A percentile compares a stretch with the other conserved stretches of the same genome.
Evolutionary conservation across 1,139 yeast species (phyloP).

Genomic region (Candida tetrigidarum): DNA sequence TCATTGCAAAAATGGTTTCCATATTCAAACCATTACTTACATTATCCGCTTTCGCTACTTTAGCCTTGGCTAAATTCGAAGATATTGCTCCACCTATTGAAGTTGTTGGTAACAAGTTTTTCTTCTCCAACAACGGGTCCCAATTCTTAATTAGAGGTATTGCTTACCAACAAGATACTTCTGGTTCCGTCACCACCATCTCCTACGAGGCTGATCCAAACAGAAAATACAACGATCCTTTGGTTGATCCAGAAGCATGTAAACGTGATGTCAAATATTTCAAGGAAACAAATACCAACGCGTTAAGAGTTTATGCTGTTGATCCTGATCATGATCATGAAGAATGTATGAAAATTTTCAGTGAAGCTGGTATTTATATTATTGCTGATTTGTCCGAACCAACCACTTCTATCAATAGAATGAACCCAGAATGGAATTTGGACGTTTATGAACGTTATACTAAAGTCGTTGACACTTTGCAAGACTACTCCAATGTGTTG

Average conservation of each 20-base stretch:
- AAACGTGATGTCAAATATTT: constrained; percentile 79
- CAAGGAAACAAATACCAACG: constrained; percentile 78
- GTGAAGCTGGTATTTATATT: constrained; percentile 88
- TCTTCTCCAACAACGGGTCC: constrained; percentile 74
- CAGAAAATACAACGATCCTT: constrained; percentile 63
- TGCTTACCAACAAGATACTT: constrained; percentile 76
- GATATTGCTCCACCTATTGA: constrained; percentile 47
- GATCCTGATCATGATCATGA: constrained; percentile 83
- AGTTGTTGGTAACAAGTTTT: constrained; percentile 75
- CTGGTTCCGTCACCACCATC: constrained; percentile 42
- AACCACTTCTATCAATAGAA: constrained; percentile 72
- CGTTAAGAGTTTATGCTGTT: constrained; percentile 72
- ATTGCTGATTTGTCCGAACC: constrained; percentile 90
- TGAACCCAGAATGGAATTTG: constrained; percentile 72
- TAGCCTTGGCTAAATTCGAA: constrained; percentile 15
- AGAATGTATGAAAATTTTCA: constrained; percentile 83
- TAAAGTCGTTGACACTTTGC: constrained; percentile 80
- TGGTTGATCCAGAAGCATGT: constrained; percentile 73
- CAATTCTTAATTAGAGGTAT: constrained; percentile 82
- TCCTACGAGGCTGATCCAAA: constrained; percentile 18
- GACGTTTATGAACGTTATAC: constrained; percentile 76
- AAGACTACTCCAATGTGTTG: constrained; percentile 77
- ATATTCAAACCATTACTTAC: constrained; percentile 5
- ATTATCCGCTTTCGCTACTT: constrained; percentile 11
- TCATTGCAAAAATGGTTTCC: constrained; percentile 4